phyloP scores from a whole-genome alignment of 305 asterid species.

The Fraxinus angustifolia region DNA sequence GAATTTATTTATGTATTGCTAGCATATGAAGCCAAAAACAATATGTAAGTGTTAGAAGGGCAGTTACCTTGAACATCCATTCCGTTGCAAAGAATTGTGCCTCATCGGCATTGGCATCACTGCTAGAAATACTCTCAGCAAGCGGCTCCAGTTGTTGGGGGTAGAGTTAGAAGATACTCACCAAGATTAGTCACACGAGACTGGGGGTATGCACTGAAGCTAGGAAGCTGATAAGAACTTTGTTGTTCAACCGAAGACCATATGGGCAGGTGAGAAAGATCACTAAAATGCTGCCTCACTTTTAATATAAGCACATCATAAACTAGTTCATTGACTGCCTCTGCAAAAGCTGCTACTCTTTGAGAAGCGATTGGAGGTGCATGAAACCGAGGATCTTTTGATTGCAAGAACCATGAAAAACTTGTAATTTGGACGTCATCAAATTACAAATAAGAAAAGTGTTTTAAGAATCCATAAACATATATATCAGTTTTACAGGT shows the following conservation, averaged over 20 bases:
- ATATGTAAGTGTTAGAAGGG: neutral
- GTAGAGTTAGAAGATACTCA: conserved; percentile 94
- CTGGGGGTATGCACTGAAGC: conserved; percentile 92
- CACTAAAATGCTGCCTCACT: conserved; percentile 71
- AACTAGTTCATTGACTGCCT: conserved; percentile 90
- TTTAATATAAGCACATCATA: conserved; percentile 87
- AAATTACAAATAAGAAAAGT: neutral
- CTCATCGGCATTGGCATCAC: conserved; percentile 82
- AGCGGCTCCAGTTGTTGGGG: conserved; percentile 98
- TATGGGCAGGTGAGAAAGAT: conserved; percentile 61
- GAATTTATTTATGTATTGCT: neutral
- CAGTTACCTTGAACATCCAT: conserved; percentile 98
- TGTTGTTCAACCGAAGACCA: conserved; percentile 93
- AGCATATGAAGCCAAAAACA: neutral
- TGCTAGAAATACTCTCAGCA: conserved; percentile 76
- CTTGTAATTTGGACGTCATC: conserved; percentile 1
- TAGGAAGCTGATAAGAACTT: conserved; percentile 68
- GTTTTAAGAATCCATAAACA: neutral
- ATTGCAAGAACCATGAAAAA: conserved; percentile 54
- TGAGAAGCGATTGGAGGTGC: conserved; percentile 93
- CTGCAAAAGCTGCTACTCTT: conserved; percentile 82
- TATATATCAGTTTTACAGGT: neutral
- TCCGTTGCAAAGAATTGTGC: conserved; percentile 95
- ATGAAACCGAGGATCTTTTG: conserved; percentile 96
- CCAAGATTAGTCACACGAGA: conserved; percentile 81